phyloP scores from a whole-genome alignment of 1,284 basidiomycete species.

The Lignosus rhinocerotis region DNA sequence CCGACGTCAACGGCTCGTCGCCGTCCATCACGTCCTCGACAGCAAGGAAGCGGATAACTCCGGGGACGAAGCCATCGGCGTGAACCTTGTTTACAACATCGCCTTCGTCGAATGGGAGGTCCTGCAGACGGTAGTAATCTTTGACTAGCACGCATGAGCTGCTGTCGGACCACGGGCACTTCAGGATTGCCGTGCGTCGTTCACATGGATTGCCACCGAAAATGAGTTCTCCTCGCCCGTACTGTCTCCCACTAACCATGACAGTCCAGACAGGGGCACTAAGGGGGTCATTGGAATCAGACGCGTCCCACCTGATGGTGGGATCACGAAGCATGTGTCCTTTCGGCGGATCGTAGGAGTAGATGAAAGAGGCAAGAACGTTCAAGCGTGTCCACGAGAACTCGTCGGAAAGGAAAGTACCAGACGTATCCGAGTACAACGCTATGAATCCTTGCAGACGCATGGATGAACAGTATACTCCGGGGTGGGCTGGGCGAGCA shows the following conservation, averaged over 20 bases:
- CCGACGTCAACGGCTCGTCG: too few relatives aligned
- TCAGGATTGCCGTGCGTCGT: conserved; percentile 4
- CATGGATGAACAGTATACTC: neutral
- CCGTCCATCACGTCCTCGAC: too few relatives aligned
- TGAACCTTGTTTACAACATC: too few relatives aligned
- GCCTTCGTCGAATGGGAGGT: too few relatives aligned
- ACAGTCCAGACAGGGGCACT: neutral
- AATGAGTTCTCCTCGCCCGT: neutral
- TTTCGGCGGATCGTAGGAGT: conserved; percentile 10
- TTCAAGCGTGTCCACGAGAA: neutral
- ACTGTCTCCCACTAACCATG: too few relatives aligned
- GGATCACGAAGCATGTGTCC: conserved; percentile 6
- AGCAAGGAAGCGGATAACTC: too few relatives aligned
- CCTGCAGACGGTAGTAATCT: too few relatives aligned
- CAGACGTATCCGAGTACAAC: conserved; percentile 7
- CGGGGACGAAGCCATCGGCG: too few relatives aligned
- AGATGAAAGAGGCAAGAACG: conserved; percentile 3
- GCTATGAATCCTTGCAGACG: neutral
- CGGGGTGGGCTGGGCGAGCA: conserved; percentile 7
- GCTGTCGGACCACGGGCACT: too few relatives aligned
- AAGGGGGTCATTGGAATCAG: neutral
- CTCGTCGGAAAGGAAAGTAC: neutral
- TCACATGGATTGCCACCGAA: neutral
- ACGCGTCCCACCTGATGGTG: neutral
- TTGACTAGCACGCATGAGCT: too few relatives aligned